Percentiles rank a stretch among this genome's conserved stretches.
phyloP scores from a whole-genome alignment of 371 early-diverging fungal species.

The Circinella umbellata region DNA sequence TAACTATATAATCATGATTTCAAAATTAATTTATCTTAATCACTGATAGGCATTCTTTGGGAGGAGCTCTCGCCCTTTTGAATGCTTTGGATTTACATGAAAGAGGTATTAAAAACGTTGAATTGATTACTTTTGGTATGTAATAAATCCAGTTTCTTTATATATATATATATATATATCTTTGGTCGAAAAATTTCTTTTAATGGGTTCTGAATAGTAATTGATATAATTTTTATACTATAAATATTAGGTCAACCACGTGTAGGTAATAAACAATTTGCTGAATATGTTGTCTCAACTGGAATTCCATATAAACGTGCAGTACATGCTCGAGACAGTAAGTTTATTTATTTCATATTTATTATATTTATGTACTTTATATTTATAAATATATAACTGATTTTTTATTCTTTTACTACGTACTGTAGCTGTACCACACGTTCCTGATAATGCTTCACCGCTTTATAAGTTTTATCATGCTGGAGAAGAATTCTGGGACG shows the following conservation, averaged over 20 bases:
- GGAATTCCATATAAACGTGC: constrained; percentile 18
- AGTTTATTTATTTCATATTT: constrained; percentile 5
- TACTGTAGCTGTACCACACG: background rate
- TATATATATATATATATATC: no score
- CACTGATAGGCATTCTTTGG: constrained; percentile 23
- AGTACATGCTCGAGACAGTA: constrained; percentile 31
- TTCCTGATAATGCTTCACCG: background rate
- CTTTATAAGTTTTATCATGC: background rate
- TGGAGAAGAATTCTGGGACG: background rate
- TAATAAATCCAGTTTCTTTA: background rate
- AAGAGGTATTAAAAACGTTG: constrained; percentile 9
- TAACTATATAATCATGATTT: no score
- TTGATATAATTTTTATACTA: background rate
- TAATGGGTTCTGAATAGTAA: no score
- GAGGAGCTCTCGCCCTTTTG: constrained; percentile 23
- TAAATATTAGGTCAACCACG: constrained; percentile 17
- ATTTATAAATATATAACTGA: no score
- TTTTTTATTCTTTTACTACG: background rate
- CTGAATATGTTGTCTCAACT: constrained; percentile 23
- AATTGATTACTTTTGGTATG: constrained; percentile 5
- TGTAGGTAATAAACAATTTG: constrained; percentile 27
- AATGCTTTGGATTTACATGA: constrained; percentile 29
- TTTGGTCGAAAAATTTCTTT: no score
- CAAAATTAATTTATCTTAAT: background rate
- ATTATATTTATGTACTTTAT: no score